Evolutionary conservation across 352 stramenopile genomes (phyloP), one percentile per base, ranked within the genome.

Genomic region (Pythium rhizo-oryzae): DNA sequence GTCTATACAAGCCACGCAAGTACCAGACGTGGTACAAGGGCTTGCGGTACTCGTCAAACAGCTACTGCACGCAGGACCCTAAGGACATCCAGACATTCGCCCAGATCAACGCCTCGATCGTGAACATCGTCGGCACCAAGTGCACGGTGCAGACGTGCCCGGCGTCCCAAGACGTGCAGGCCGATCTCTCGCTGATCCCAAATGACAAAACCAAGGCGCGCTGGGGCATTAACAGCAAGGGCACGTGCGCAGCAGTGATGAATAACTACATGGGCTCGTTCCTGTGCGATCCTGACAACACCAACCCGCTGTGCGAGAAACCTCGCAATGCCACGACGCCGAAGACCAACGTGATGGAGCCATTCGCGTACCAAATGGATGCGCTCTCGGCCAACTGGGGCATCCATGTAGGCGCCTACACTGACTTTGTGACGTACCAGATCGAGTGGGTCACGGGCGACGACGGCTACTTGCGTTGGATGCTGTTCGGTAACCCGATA

Each of bases 291-390:
- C 84, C 78, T 3, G 84, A 92, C 65, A 87, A 74, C 65, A 75
- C 82, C 25, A 76, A 90, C 70, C 62, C 53, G n/a, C 65, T 77
- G 44, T 92, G 84, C 24, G 54, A 61, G 4, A 56, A 67, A 15
- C 82, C 81, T 0, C 73, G 84, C 12, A 89, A 87, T 53, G 66
- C 72, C 44, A 71, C 72, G 49, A 87, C 79, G 2, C 57, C 72
- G 9, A 78, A 78, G 57, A 88, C 78, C 18, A 87, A 89, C 59
- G 77, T 74, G 35, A 91, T 91, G 79, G 68, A 79, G 1, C 54
- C 76, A 11, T 92, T 90, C 39, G 71, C 75, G 35, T 92, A 92
- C 67, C 84, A 91, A 62, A 91, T 92, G 82, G 84, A 92, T 56
- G 84, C 84, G 13, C 46, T 92, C 12, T 92, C 84, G 2, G 78